Evolutionary conservation across 2,329 filamentous ascomycete species (phyloP).

Genomic region (Thyridium curvatum): DNA sequence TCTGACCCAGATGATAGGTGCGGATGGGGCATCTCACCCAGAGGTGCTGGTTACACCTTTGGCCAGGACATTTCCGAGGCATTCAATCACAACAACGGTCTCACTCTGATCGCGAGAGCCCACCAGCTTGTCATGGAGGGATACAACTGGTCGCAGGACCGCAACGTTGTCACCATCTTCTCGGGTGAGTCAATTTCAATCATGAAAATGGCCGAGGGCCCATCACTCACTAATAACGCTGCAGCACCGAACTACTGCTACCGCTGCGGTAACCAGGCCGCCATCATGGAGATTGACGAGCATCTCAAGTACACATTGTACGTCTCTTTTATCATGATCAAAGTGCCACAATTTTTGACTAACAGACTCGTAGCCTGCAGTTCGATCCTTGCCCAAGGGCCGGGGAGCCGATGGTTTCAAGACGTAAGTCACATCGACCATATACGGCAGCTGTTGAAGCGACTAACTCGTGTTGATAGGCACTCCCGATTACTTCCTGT

Average conservation of each 20-base stretch:
- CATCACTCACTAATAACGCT: slow-evolving; percentile 17
- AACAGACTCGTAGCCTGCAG: slow-evolving; percentile 68
- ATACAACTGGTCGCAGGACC: slow-evolving; percentile 98
- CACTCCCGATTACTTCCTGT: slow-evolving; percentile 99
- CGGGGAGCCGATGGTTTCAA: slow-evolving; percentile 97
- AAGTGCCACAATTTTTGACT: slow-evolving; percentile 12
- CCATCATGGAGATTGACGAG: slow-evolving; percentile 99
- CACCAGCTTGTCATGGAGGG: slow-evolving; percentile 99
- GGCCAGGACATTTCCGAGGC: slow-evolving; percentile 97
- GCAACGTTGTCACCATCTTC: slow-evolving; percentile 98
- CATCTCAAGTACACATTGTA: slow-evolving; percentile 99
- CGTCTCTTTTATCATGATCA: slow-evolving; percentile 30
- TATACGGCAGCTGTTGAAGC: background rate
- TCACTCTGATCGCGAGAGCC: slow-evolving; percentile 90
- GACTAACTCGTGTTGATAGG: slow-evolving; percentile 30
- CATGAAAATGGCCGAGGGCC: background rate
- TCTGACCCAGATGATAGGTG: slow-evolving; percentile 96
- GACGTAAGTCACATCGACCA: slow-evolving; percentile 48
- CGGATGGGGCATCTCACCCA: slow-evolving; percentile 92
- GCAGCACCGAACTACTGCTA: slow-evolving; percentile 92
- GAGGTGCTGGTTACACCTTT: slow-evolving; percentile 92
- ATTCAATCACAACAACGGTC: slow-evolving; percentile 97
- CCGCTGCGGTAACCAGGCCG: slow-evolving; percentile 96
- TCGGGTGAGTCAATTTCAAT: slow-evolving; percentile 55
- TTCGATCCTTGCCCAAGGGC: slow-evolving; percentile 97